Percentiles rank a stretch among this genome's conserved stretches.
Evolutionary conservation across 2,329 filamentous ascomycete species (phyloP).

Genomic region (Salinomyces thailandicus): DNA sequence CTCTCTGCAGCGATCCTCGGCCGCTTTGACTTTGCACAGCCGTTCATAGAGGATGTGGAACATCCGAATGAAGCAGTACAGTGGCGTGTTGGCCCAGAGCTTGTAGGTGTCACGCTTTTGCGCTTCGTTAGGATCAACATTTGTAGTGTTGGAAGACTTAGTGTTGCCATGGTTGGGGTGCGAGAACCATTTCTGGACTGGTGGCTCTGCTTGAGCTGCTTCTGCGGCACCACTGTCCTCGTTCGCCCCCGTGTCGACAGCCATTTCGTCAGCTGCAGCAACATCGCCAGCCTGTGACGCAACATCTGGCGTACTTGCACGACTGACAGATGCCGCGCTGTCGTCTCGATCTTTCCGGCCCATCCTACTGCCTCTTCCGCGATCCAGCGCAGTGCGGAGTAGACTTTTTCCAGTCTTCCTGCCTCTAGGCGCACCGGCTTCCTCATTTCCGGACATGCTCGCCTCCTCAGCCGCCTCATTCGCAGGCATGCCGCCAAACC

Average conservation of each 20-base stretch:
- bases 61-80: slow-evolving; percentile 90
- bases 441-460: slow-evolving; percentile 51
- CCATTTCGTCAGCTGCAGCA: slow-evolving; percentile 53
- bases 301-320: slow-evolving; percentile 79
- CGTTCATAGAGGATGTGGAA: slow-evolving; percentile 86
- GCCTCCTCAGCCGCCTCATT: slow-evolving; percentile 65
- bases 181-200: slow-evolving; percentile 53
- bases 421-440: slow-evolving; percentile 60
- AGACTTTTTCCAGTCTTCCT: slow-evolving; percentile 62
- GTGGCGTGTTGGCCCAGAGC: slow-evolving; percentile 80
- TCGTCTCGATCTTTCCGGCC: slow-evolving; percentile 66
- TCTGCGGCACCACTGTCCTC: slow-evolving; percentile 45
- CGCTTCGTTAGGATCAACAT: slow-evolving; percentile 64
- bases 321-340: slow-evolving; percentile 66
- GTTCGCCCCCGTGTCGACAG: slow-evolving; percentile 27
- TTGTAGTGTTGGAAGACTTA: slow-evolving; percentile 47
- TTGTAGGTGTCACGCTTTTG: slow-evolving; percentile 75
- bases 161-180: slow-evolving; percentile 46
- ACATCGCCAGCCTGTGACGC: slow-evolving; percentile 63
- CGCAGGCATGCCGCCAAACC: slow-evolving; percentile 35
- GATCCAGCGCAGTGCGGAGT: slow-evolving; percentile 77
- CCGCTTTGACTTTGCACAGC: slow-evolving; percentile 71
- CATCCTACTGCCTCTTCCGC: slow-evolving; percentile 58
- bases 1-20: slow-evolving; percentile 60
- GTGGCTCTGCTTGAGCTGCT: slow-evolving; percentile 43